Percentiles rank a stretch among this genome's conserved stretches.
These are phyloP conservation scores for Daucus carota DNA, from an alignment of 129 eudicot species.

Conservation along the genomic window DNA sequence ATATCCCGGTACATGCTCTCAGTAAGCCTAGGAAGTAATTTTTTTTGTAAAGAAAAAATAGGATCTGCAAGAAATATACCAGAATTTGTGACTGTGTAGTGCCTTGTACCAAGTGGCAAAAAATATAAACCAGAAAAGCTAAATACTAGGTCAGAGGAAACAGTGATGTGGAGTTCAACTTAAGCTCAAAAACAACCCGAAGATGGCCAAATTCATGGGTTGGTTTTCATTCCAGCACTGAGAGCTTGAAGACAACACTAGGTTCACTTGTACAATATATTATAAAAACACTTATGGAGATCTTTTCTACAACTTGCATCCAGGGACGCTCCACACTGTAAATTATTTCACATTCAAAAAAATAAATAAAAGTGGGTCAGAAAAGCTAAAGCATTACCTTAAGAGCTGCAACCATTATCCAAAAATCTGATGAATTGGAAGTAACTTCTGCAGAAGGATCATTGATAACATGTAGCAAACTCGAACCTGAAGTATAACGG, in stretches of 20 bases:
- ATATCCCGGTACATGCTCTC: background rate
- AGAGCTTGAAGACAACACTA: background rate
- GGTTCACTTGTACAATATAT: background rate
- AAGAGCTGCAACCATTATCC: constrained; percentile 96
- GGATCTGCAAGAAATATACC: background rate
- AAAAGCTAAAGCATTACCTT: constrained; percentile 42
- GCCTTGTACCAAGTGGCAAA: background rate
- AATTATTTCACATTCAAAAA: background rate
- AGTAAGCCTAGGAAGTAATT: background rate
- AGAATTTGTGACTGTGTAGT: background rate
- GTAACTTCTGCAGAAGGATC: constrained; percentile 71
- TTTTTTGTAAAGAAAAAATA: background rate
- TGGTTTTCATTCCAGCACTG: too few species aligned
- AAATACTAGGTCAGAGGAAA: background rate
- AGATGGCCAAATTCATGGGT: background rate
- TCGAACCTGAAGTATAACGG: constrained; percentile 45
- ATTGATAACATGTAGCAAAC: constrained; percentile 56
- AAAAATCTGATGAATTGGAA: constrained; percentile 76
- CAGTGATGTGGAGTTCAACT: background rate
- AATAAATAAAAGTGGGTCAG: background rate
- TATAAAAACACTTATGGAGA: background rate
- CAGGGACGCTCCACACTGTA: background rate
- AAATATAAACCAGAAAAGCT: background rate
- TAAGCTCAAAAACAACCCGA: background rate
- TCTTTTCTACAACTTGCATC: background rate